Evolutionary conservation across 2,329 filamentous ascomycete genomes (phyloP), one percentile per base, ranked within the genome.

Genomic region (Magnaporthiopsis incrustans): DNA sequence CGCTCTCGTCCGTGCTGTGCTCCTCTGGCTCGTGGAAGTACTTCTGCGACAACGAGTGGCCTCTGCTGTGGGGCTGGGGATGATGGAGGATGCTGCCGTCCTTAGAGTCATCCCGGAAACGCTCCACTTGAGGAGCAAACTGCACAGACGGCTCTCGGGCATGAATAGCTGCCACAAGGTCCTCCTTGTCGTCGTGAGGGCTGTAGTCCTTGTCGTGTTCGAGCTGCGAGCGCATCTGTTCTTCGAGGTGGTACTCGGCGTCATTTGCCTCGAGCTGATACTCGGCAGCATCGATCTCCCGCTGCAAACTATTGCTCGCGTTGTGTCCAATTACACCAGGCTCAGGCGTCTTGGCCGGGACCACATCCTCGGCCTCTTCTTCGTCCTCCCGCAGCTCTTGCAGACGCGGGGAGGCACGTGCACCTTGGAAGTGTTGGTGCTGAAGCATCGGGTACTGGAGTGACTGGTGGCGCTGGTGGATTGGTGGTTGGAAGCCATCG

Each of bases 201-300:
- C 86, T 90, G 71, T 91, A 89, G 68, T 91, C 89, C 64, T 90
- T 67, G 44, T 77, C 88, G 68, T 92, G 89, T 66, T 93, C 89
- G 61, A 94, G 80, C 70, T 94, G 89, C 63, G 89, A 87, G 62
- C 91, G 87, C 67, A 93, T 86, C 66, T 91, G 87, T 72, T 92
- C 87, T 72, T 93, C 90, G 66, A 95, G 76, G 70, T 94, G 91
- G 71, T 95, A 94, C 70, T 96, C 91, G 4, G 90, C 89, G 71
- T 93, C 90, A 61, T 95, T 89, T 64, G 95, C 89, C 68, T 95
- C 92, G 67, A 88, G 89, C 73, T 97, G 91, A 71, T 95, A 94
- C 70, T 96, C 91, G 5, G 90, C 89, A 71, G 93, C 90, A 61
- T 95, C 89, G 64, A 96, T 89, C 69, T 95, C 92, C 67, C 88